Percentiles rank a stretch among this genome's conserved stretches.
These are phyloP conservation scores for Entamoeba dispar DNA, from an alignment of 208 protist genomes.

Conservation along the genomic window DNA sequence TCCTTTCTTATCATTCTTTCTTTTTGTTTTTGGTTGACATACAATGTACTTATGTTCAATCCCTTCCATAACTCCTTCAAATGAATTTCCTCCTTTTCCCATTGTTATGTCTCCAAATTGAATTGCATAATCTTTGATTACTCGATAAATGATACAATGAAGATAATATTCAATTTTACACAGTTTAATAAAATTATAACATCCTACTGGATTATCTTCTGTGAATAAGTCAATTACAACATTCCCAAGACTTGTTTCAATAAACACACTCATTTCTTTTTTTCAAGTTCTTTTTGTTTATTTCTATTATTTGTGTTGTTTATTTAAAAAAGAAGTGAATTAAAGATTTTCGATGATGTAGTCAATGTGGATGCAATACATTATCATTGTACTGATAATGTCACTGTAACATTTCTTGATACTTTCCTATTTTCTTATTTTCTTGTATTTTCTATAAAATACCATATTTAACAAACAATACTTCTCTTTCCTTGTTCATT, in stretches of 20 bases:
- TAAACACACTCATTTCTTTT: constrained; percentile 49
- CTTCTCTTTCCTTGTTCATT: too few species aligned
- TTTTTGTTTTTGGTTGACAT: constrained; percentile 19
- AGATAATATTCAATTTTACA: constrained; percentile 81
- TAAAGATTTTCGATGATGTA: too few species aligned
- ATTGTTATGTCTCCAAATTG: constrained; percentile 55
- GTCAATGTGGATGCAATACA: too few species aligned
- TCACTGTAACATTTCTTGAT: too few species aligned
- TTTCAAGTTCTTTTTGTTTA: too few species aligned
- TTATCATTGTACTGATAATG: too few species aligned
- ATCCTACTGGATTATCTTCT: constrained; percentile 44
- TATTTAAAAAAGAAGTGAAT: too few species aligned
- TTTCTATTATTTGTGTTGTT: too few species aligned
- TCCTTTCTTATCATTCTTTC: constrained; percentile 28
- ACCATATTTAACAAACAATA: too few species aligned
- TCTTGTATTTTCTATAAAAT: too few species aligned
- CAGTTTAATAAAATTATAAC: constrained; percentile 63
- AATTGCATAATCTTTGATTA: constrained; percentile 51
- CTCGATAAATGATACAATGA: constrained; percentile 50
- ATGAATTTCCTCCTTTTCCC: constrained; percentile 25
- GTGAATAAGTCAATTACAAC: constrained; percentile 56
- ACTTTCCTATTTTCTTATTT: too few species aligned
- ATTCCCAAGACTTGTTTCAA: constrained; percentile 61
- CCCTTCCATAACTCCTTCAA: constrained; percentile 15
- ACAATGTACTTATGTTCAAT: constrained; percentile 11